These are phyloP conservation scores for Lachnellula cervina DNA, from an alignment of 2,329 filamentous ascomycete genomes.

Conservation along the genomic window DNA sequence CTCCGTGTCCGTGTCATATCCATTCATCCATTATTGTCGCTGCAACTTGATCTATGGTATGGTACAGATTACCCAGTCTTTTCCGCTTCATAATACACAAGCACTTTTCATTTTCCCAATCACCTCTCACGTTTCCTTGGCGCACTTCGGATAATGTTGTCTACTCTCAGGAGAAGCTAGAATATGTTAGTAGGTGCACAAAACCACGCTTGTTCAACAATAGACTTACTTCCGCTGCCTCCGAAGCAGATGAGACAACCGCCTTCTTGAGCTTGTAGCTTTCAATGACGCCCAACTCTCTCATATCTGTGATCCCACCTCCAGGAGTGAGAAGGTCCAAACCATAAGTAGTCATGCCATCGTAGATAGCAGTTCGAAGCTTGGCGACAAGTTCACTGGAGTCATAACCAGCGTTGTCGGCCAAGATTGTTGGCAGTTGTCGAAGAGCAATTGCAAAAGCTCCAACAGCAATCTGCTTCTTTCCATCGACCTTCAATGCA, in stretches of 20 bases:
- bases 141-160: constrained; percentile 95
- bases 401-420: constrained; percentile 95
- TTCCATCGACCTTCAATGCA: constrained; percentile 90
- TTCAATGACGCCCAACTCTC: constrained; percentile 90
- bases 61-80: constrained; percentile 27
- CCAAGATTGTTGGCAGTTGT: constrained; percentile 92
- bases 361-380: constrained; percentile 89
- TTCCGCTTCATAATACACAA: constrained; percentile 30
- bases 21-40: constrained; percentile 26
- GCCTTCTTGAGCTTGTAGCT: constrained; percentile 98
- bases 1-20: neutral
- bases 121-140: constrained; percentile 77
- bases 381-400: constrained; percentile 90
- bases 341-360: constrained; percentile 87
- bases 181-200: constrained; percentile 11
- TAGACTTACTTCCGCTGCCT: constrained; percentile 82
- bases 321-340: constrained; percentile 85
- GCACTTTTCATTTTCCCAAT: constrained; percentile 35
- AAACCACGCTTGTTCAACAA: constrained; percentile 4
- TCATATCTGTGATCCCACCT: constrained; percentile 92
- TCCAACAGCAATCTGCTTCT: constrained; percentile 91
- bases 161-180: constrained; percentile 83
- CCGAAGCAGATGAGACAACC: constrained; percentile 93
- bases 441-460: constrained; percentile 84
- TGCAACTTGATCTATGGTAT: constrained; percentile 34